Evolutionary conservation across 2,329 filamentous ascomycete species (phyloP).

Genomic region (Chrysoporthe deuterocubensis): DNA sequence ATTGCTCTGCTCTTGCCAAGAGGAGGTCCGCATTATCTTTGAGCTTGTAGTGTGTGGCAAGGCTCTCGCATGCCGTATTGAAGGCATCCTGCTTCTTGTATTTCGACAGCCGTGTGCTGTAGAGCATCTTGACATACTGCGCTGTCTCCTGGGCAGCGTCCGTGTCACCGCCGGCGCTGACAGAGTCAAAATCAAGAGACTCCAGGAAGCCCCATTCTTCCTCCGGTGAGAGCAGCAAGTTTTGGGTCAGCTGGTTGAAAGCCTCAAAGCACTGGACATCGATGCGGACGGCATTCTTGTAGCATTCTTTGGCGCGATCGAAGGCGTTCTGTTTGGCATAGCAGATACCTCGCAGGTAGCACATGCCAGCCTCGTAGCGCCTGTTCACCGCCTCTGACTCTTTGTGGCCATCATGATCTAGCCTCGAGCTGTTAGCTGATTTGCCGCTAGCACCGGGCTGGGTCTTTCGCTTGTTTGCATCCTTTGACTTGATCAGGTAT

Average conservation of each 20-base stretch:
- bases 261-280: constrained; percentile 98
- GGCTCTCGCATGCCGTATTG: constrained; percentile 81
- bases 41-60: constrained; percentile 92
- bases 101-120: constrained; percentile 93
- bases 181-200: constrained; percentile 86
- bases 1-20: constrained; percentile 83
- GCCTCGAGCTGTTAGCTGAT: constrained; percentile 21
- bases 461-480: constrained; percentile 69
- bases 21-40: constrained; percentile 86
- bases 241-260: constrained; percentile 97
- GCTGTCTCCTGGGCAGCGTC: constrained; percentile 78
- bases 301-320: constrained; percentile 95
- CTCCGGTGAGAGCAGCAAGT: constrained; percentile 82
- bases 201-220: constrained; percentile 91
- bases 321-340: constrained; percentile 98
- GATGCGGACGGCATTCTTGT: constrained; percentile 95
- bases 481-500: constrained; percentile 72
- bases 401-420: constrained; percentile 25
- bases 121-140: constrained; percentile 93
- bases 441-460: constrained; percentile 52
- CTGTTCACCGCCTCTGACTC: constrained; percentile 67
- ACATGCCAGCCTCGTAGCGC: constrained; percentile 95
- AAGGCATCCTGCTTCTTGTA: constrained; percentile 88
- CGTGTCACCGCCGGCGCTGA: constrained; percentile 66
- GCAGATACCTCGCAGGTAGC: constrained; percentile 89